These are phyloP conservation scores for Psilocybe mexicana DNA, from an alignment of 1,284 basidiomycete species.

Conservation along the genomic window DNA sequence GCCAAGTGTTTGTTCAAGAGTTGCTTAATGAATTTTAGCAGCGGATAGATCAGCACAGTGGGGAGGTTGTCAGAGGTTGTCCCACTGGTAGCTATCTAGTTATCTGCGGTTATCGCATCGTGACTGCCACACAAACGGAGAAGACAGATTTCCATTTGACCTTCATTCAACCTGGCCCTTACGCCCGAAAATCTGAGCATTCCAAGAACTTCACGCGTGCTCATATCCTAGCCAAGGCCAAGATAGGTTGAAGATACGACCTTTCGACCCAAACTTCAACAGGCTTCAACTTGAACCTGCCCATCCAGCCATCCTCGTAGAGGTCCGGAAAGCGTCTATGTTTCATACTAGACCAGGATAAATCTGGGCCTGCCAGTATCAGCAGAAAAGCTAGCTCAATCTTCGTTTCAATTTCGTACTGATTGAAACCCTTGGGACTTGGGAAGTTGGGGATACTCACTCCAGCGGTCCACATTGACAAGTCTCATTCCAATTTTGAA, in stretches of 20 bases:
- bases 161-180: not conserved
- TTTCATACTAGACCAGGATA: not conserved
- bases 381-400: not conserved
- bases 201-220: not conserved
- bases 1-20: not conserved
- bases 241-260: slow-evolving; percentile 1
- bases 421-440: not conserved
- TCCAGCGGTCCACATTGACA: not conserved
- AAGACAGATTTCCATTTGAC: not conserved
- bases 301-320: not conserved
- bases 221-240: slow-evolving; percentile 8
- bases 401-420: not conserved
- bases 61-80: too few relatives aligned
- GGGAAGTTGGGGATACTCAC: not conserved
- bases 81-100: not conserved
- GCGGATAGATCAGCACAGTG: not conserved
- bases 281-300: not conserved
- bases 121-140: not conserved
- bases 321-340: not conserved
- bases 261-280: not conserved
- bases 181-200: not conserved
- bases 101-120: not conserved
- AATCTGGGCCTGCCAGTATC: not conserved
- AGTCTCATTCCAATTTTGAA: slow-evolving; percentile 13
- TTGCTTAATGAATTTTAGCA: slow-evolving; percentile 1